Evolutionary conservation across 176 grass and related monocot species (phyloP).

Genomic region (Leersia perrieri): DNA sequence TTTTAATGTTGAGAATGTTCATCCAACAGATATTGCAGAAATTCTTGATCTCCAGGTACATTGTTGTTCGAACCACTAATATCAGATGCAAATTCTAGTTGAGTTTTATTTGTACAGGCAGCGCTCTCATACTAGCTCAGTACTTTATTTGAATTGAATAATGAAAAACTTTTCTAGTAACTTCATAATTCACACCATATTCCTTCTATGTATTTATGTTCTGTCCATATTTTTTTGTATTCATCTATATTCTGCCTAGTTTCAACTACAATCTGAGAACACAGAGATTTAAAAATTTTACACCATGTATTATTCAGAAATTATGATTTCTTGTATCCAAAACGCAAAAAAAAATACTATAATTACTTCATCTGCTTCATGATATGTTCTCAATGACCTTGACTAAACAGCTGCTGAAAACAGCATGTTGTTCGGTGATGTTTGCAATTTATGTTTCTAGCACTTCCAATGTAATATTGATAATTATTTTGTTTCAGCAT

Average conservation of each 20-base stretch:
- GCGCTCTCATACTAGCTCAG: background rate
- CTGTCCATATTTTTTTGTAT: background rate
- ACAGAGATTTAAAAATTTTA: background rate
- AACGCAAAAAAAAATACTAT: background rate
- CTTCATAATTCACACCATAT: background rate
- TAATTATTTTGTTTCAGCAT: slow-evolving; percentile 61
- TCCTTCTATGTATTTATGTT: background rate
- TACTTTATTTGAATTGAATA: background rate
- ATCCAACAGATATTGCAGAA: slow-evolving; percentile 92
- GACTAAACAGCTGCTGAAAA: background rate
- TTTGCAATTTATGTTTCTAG: background rate
- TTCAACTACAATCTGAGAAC: background rate
- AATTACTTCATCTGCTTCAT: background rate
- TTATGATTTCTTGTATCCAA: background rate
- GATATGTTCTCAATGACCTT: background rate
- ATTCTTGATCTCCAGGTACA: slow-evolving; percentile 83
- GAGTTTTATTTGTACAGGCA: background rate
- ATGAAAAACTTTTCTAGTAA: background rate
- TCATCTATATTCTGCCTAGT: slow-evolving; percentile 2
- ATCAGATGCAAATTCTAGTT: slow-evolving; percentile 6
- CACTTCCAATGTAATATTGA: slow-evolving; percentile 8
- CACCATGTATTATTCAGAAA: background rate
- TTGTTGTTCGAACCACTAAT: slow-evolving; percentile 3
- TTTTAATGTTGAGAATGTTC: slow-evolving; percentile 88
- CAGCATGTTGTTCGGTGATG: background rate